These are phyloP conservation scores for Lachnellula suecica DNA, from an alignment of 2,329 filamentous ascomycete genomes.

Conservation along the genomic window DNA sequence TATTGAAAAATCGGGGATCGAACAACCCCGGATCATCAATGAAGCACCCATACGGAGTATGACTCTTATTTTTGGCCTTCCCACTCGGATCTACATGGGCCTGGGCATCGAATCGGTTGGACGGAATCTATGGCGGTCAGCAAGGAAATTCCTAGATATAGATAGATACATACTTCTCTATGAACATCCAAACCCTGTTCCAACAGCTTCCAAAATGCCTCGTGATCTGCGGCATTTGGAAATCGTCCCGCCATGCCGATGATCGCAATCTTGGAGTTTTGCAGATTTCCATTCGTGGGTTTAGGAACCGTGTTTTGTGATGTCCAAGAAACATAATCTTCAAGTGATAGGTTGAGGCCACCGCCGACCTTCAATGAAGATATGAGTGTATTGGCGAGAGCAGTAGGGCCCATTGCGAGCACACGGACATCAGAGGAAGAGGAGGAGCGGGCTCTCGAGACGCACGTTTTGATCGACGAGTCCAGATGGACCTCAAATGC, in stretches of 20 bases:
- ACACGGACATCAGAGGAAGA: no score
- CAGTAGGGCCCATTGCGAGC: no score
- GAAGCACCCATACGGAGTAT: conserved; percentile 73
- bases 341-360: no score
- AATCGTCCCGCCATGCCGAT: conserved; percentile 80
- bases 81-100: conserved; percentile 69
- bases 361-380: no score
- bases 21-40: conserved; percentile 70
- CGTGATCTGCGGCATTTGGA: conserved; percentile 68
- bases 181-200: conserved; percentile 74
- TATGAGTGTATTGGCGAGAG: no score
- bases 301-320: no score
- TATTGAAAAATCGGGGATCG: conserved; percentile 79
- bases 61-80: conserved; percentile 71
- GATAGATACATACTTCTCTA: conserved; percentile 50
- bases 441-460: no score
- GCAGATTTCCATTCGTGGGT: conserved; percentile 10
- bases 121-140: no score
- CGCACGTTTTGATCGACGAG: no score
- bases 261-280: conserved; percentile 54
- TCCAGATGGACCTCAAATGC: no score
- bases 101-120: conserved; percentile 68
- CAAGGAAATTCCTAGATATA: no score
- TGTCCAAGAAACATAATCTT: no score
- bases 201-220: conserved; percentile 73